phyloP scores from a whole-genome alignment of 805 yeast species.

The Ogataea allantospora region DNA sequence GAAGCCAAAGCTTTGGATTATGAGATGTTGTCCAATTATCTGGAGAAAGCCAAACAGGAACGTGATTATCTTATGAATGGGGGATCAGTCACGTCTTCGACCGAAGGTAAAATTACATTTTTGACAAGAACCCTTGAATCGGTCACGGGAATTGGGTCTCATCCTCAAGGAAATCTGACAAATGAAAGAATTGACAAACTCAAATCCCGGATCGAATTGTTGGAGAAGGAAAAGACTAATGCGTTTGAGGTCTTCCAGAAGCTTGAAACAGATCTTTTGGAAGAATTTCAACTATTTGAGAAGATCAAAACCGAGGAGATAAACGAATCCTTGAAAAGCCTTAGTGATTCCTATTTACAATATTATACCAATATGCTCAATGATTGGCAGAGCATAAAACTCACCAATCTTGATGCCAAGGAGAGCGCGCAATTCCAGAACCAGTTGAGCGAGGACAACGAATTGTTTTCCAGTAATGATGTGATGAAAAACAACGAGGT shows the following conservation, averaged over 20 bases:
- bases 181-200: conserved; percentile 43
- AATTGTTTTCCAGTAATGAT: conserved; percentile 26
- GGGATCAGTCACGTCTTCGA: conserved; percentile 34
- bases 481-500: conserved; percentile 29
- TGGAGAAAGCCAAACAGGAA: conserved; percentile 68
- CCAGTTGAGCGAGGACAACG: conserved; percentile 25
- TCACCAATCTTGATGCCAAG: conserved; percentile 1
- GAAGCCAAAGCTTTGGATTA: conserved; percentile 91
- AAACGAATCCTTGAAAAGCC: conserved; percentile 62
- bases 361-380: conserved; percentile 68
- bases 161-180: conserved; percentile 42
- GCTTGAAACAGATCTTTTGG: conserved; percentile 45
- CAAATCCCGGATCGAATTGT: conserved; percentile 36
- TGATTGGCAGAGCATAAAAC: conserved; percentile 56
- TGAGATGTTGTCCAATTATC: conserved; percentile 80
- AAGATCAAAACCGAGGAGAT: conserved; percentile 75
- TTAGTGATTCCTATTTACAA: conserved; percentile 73
- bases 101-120: conserved; percentile 36
- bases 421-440: conserved; percentile 13
- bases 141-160: conserved; percentile 41
- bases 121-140: conserved; percentile 49
- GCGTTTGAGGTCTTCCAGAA: conserved; percentile 46
- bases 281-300: conserved; percentile 68
- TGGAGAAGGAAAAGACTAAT: conserved; percentile 44
- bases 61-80: conserved; percentile 39